These are phyloP conservation scores for Omphalea diandra DNA, from an alignment of 441 rosid species.

Conservation along the genomic window DNA sequence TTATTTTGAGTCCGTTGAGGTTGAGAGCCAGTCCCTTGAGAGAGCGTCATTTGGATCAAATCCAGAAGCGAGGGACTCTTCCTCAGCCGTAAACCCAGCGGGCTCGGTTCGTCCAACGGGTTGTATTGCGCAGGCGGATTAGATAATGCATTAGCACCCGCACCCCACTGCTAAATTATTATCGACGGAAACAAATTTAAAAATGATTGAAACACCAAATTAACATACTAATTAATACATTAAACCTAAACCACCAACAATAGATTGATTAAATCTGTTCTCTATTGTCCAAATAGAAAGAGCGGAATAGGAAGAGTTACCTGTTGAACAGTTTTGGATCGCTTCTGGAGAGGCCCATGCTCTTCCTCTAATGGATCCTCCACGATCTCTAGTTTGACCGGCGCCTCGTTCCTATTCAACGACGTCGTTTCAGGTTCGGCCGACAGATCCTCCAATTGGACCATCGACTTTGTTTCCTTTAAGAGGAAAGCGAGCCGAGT, in stretches of 20 bases:
- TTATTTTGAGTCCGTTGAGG: slow-evolving; percentile 29
- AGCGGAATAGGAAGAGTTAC: slow-evolving; percentile 6
- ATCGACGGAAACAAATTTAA: background rate
- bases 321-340: slow-evolving; percentile 49
- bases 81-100: slow-evolving; percentile 82
- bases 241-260: no score
- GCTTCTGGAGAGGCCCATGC: slow-evolving; percentile 63
- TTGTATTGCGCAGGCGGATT: slow-evolving; percentile 62
- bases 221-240: no score
- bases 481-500: background rate
- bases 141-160: slow-evolving; percentile 53
- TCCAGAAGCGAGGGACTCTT: slow-evolving; percentile 96
- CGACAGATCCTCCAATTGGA: slow-evolving; percentile 50
- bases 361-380: slow-evolving; percentile 79
- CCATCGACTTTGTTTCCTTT: slow-evolving; percentile 36
- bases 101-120: slow-evolving; percentile 96
- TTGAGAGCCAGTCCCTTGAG: slow-evolving; percentile 54
- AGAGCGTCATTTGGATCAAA: slow-evolving; percentile 87
- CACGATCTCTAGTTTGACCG: slow-evolving; percentile 78
- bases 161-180: slow-evolving; percentile 50
- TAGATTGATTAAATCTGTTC: background rate
- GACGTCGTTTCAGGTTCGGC: slow-evolving; percentile 45
- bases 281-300: slow-evolving; percentile 23
- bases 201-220: no score
- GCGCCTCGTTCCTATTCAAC: slow-evolving; percentile 40